phyloP scores from a whole-genome alignment of 2,329 filamentous ascomycete species.

The Sporothrix pseudoabietina region DNA sequence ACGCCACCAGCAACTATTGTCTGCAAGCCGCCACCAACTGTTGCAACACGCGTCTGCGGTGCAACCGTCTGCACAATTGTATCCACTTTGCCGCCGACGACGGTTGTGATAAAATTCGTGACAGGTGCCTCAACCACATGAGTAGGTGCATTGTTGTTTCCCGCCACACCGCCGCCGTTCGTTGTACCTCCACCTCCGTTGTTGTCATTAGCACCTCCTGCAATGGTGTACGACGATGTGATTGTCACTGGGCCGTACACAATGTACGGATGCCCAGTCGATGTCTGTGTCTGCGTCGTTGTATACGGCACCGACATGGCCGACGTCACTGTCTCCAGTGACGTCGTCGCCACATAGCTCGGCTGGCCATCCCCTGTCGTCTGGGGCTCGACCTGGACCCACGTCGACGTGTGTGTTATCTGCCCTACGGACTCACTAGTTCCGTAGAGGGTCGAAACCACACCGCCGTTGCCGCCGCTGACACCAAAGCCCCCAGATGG shows the following conservation, averaged over 20 bases:
- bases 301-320: constrained; percentile 27
- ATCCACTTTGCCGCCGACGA: constrained; percentile 35
- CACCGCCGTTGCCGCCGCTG: background rate
- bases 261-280: constrained; percentile 29
- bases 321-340: constrained; percentile 18
- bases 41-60: constrained; percentile 33
- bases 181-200: background rate
- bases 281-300: constrained; percentile 4
- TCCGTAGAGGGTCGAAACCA: constrained; percentile 2
- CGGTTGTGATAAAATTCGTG: constrained; percentile 36
- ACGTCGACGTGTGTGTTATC: constrained; percentile 4
- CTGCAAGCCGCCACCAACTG: constrained; percentile 30
- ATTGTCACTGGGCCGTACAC: constrained; percentile 36
- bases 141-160: constrained; percentile 6
- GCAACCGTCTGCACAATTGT: constrained; percentile 34
- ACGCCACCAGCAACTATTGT: constrained; percentile 31
- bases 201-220: background rate
- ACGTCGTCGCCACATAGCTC: background rate
- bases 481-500: background rate
- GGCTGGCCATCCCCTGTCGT: background rate
- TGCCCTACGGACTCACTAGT: constrained; percentile 9
- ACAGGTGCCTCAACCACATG: constrained; percentile 16
- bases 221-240: constrained; percentile 33
- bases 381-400: background rate
- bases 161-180: background rate